phyloP scores from a whole-genome alignment of 2,329 filamentous ascomycete genomes.

The Diaporthe citriasiana region DNA sequence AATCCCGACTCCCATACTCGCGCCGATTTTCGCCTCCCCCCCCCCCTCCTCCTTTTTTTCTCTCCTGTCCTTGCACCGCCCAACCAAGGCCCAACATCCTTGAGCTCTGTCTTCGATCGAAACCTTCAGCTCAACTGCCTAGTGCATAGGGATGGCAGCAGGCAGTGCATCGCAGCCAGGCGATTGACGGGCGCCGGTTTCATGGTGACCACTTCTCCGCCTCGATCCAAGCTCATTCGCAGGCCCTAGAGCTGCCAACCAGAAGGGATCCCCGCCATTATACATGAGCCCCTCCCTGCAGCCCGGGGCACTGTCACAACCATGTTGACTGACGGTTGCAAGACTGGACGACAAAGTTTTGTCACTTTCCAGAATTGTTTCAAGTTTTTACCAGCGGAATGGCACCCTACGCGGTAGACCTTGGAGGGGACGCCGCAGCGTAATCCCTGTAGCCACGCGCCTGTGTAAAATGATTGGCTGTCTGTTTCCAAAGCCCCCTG shows the following conservation, averaged over 20 bases:
- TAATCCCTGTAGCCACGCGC: conserved; percentile 11
- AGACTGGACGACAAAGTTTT: conserved; percentile 41
- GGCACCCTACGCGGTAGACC: neutral
- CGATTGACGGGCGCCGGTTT: conserved; percentile 12
- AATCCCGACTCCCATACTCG: conserved; percentile 4
- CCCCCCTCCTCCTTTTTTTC: neutral
- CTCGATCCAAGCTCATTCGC: neutral
- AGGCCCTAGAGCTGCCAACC: neutral
- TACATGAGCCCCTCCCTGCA: neutral
- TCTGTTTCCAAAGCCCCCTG: neutral
- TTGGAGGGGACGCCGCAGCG: conserved; percentile 27
- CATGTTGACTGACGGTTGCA: neutral
- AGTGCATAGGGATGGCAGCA: conserved; percentile 18
- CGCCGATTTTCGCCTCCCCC: neutral
- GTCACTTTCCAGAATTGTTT: conserved; percentile 24
- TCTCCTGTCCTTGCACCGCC: conserved; percentile 1
- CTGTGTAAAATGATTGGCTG: conserved; percentile 42
- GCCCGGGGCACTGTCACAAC: conserved; percentile 31
- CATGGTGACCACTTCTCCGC: neutral
- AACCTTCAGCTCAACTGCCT: conserved; percentile 6
- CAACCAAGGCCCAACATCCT: neutral
- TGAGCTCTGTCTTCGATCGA: neutral
- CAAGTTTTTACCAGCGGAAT: neutral
- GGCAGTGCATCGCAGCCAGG: conserved; percentile 12
- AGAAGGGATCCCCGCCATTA: neutral